phyloP scores from a whole-genome alignment of 305 asterid species.

The Lippia alba region DNA sequence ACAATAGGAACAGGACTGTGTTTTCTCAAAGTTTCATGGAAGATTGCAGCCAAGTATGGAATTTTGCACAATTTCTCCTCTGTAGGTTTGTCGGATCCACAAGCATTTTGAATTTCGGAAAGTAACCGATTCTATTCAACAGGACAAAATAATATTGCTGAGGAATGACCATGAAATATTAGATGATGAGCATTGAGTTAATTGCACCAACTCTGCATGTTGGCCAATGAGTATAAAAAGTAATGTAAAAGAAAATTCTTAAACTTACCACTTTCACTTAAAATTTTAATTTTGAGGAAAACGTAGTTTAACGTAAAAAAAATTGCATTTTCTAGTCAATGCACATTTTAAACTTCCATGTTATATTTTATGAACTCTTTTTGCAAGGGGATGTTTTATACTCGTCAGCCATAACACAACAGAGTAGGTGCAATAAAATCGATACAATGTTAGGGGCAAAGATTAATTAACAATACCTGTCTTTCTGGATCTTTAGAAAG shows the following conservation, averaged over 20 bases:
- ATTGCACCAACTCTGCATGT: no score
- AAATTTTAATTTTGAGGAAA: no score
- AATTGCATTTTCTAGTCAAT: no score
- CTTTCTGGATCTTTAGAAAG: constrained; percentile 69
- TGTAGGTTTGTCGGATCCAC: constrained; percentile 56
- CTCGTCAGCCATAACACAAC: not conserved
- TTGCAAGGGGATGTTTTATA: no score
- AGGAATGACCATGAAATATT: no score
- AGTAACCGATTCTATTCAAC: constrained; percentile 54
- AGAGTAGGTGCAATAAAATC: not conserved
- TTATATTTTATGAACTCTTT: no score
- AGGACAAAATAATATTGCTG: not conserved
- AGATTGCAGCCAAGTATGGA: constrained; percentile 77
- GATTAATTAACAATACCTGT: constrained; percentile 56
- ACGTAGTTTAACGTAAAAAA: no score
- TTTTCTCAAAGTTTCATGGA: constrained; percentile 81
- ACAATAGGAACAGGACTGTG: constrained; percentile 80
- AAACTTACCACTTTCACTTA: no score
- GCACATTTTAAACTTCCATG: no score
- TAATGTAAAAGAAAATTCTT: no score
- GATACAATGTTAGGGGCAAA: not conserved
- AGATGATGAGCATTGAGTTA: no score
- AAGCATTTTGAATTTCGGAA: constrained; percentile 57
- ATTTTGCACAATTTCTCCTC: constrained; percentile 76
- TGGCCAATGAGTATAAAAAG: no score